Percentiles rank a stretch among this genome's conserved stretches.
These are phyloP conservation scores for Cyclostephanos invisitatus DNA, from an alignment of 108 stramenopile genomes.

Conservation along the genomic window DNA sequence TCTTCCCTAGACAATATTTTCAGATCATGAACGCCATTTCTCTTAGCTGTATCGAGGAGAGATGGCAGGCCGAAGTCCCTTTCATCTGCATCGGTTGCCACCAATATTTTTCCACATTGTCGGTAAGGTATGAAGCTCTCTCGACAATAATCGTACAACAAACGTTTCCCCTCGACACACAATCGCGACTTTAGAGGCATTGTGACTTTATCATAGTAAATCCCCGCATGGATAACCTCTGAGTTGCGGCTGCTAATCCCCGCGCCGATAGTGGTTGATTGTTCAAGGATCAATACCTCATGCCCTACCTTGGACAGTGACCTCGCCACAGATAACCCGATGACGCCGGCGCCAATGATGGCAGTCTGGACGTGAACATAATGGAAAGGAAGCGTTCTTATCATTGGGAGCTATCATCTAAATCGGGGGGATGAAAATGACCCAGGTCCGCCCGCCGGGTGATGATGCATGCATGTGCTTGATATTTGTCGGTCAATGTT, in stretches of 20 bases:
- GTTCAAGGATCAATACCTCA: constrained; percentile 79
- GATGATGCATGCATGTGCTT: too few relatives aligned
- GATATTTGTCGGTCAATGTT: too few relatives aligned
- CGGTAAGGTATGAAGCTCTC: constrained; percentile 52
- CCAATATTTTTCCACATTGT: constrained; percentile 77
- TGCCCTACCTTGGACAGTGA: constrained; percentile 58
- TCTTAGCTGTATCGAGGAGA: constrained; percentile 32
- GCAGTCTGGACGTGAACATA: constrained; percentile 61
- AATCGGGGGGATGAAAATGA: too few relatives aligned
- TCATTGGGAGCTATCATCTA: neutral
- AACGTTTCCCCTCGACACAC: constrained; percentile 75
- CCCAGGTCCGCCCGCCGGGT: too few relatives aligned
- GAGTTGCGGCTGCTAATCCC: constrained; percentile 81
- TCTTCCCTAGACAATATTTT: constrained; percentile 59
- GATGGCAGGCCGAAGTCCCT: constrained; percentile 27
- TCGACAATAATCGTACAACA: constrained; percentile 74
- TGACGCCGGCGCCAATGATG: constrained; percentile 84
- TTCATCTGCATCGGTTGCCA: constrained; percentile 65
- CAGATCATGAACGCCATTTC: constrained; percentile 75
- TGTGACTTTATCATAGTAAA: constrained; percentile 62
- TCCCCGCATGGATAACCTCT: constrained; percentile 88
- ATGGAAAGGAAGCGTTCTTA: constrained; percentile 3
- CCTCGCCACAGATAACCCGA: constrained; percentile 76
- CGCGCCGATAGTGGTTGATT: constrained; percentile 50
- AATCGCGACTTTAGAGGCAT: constrained; percentile 73